phyloP scores from a whole-genome alignment of 2,329 filamentous ascomycete species.

The Penicillium freii region DNA sequence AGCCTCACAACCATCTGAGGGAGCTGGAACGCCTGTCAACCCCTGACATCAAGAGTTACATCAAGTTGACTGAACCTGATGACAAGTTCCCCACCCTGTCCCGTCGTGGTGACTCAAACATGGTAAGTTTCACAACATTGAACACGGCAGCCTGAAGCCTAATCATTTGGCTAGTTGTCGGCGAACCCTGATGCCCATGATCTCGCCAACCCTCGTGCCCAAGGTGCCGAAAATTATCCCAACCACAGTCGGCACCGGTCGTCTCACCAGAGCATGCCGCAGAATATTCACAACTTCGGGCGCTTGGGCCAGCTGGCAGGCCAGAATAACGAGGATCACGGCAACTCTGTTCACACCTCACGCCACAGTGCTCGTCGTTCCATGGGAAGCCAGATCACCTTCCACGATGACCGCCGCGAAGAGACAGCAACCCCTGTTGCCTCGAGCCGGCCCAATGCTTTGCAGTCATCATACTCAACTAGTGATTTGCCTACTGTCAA shows the following conservation, averaged over 20 bases:
- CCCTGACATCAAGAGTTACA: conserved; percentile 66
- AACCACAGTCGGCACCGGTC: conserved; percentile 68
- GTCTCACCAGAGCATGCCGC: conserved; percentile 58
- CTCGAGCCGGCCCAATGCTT: conserved; percentile 42
- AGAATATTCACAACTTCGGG: conserved; percentile 50
- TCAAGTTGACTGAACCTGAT: conserved; percentile 70
- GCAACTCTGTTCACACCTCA: conserved; percentile 25
- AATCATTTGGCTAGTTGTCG: conserved; percentile 61
- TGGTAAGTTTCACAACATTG: conserved; percentile 47
- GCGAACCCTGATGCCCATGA: conserved; percentile 79
- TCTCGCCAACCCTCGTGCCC: conserved; percentile 68
- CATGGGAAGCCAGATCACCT: conserved; percentile 43
- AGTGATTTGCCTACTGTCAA: conserved; percentile 87
- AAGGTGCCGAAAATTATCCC: conserved; percentile 65
- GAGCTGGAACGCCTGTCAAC: conserved; percentile 55
- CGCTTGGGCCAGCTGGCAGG: conserved; percentile 38
- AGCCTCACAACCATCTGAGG: conserved; percentile 36
- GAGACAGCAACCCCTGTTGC: conserved; percentile 27
- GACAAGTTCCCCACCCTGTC: conserved; percentile 77
- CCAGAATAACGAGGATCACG: conserved; percentile 30
- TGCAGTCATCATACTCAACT: conserved; percentile 85
- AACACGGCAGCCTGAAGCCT: conserved; percentile 34
- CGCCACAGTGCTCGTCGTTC: conserved; percentile 47
- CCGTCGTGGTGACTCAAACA: conserved; percentile 51
- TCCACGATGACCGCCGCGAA: conserved; percentile 30